These are phyloP conservation scores for Aethionema arabicum DNA, from an alignment of 345 rosid species.

Conservation along the genomic window DNA sequence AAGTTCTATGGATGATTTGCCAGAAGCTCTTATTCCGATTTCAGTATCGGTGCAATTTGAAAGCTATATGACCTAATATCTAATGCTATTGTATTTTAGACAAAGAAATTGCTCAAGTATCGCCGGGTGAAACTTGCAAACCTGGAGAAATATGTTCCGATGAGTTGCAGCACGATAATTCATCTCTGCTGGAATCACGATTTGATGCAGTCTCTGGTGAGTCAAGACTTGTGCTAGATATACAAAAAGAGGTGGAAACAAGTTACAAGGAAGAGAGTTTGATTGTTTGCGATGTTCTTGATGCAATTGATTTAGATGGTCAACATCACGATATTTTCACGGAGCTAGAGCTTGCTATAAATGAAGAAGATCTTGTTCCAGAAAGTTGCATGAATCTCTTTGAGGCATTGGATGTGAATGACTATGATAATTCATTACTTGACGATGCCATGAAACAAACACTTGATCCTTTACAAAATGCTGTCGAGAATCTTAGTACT, in stretches of 20 bases:
- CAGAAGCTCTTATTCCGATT: slow-evolving; percentile 3
- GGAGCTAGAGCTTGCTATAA: slow-evolving; percentile 48
- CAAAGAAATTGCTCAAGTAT: slow-evolving; percentile 23
- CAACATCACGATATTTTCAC: slow-evolving; percentile 42
- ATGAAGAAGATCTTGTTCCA: slow-evolving; percentile 36
- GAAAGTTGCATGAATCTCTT: slow-evolving; percentile 32
- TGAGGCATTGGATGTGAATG: slow-evolving; percentile 26
- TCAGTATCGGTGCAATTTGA: not conserved
- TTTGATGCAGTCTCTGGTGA: slow-evolving; percentile 19
- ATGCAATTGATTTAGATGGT: slow-evolving; percentile 34
- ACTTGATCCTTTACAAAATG: slow-evolving; percentile 30
- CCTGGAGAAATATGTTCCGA: slow-evolving; percentile 26
- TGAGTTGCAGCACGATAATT: slow-evolving; percentile 19
- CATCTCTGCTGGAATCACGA: slow-evolving; percentile 11
- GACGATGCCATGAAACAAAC: slow-evolving; percentile 25
- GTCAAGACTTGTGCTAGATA: not conserved
- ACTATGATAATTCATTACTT: slow-evolving; percentile 23
- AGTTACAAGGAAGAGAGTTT: slow-evolving; percentile 4
- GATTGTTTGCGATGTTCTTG: slow-evolving; percentile 24
- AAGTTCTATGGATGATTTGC: slow-evolving; percentile 7
- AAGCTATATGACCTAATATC: not conserved
- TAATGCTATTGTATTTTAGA: slow-evolving; percentile 24
- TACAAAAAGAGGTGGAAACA: slow-evolving; percentile 12
- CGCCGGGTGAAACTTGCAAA: slow-evolving; percentile 26
- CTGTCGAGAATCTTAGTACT: slow-evolving; percentile 24